Evolutionary conservation across 192 early-diverging fungal species (phyloP).

Genomic region (Coemansia sp.): DNA sequence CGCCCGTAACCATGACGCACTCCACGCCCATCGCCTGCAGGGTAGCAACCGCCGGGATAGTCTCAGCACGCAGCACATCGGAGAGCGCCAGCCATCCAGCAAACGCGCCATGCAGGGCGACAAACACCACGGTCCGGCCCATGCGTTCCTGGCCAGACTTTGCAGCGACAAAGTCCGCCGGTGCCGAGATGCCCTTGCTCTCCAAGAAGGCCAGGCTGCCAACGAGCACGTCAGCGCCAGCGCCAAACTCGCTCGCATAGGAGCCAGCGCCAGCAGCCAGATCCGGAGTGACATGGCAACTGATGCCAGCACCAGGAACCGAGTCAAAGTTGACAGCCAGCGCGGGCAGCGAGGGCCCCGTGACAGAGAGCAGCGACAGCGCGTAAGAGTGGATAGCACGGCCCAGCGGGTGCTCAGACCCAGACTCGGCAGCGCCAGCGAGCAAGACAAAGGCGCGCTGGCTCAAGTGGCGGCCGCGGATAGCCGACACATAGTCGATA

Average conservation of each 20-base stretch:
- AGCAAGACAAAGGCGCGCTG: conserved; percentile 63
- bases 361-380: conserved; percentile 42
- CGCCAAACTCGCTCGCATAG: conserved; percentile 23
- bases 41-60: conserved; percentile 68
- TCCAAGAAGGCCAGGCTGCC: conserved; percentile 76
- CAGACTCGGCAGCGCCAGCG: conserved; percentile 78
- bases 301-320: conserved; percentile 71
- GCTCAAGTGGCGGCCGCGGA: conserved; percentile 33
- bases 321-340: conserved; percentile 67
- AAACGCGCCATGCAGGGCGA: conserved; percentile 65
- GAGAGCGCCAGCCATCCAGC: conserved; percentile 81
- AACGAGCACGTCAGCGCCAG: conserved; percentile 61
- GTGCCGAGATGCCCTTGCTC: conserved; percentile 33
- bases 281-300: conserved; percentile 61
- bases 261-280: conserved; percentile 2
- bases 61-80: conserved; percentile 83
- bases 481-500: conserved; percentile 32
- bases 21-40: conserved; percentile 77
- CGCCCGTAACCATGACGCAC: conserved; percentile 93
- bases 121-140: conserved; percentile 83
- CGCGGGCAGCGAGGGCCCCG: conserved; percentile 45
- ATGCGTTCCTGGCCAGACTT: conserved; percentile 62
- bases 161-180: conserved; percentile 26
- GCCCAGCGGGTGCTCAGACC: conserved; percentile 93
- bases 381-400: conserved; percentile 69